Percentiles rank a stretch among this genome's conserved stretches.
These are phyloP conservation scores for Puccinellia tenuiflora DNA, from an alignment of 176 grass and related monocot species.

Conservation along the genomic window DNA sequence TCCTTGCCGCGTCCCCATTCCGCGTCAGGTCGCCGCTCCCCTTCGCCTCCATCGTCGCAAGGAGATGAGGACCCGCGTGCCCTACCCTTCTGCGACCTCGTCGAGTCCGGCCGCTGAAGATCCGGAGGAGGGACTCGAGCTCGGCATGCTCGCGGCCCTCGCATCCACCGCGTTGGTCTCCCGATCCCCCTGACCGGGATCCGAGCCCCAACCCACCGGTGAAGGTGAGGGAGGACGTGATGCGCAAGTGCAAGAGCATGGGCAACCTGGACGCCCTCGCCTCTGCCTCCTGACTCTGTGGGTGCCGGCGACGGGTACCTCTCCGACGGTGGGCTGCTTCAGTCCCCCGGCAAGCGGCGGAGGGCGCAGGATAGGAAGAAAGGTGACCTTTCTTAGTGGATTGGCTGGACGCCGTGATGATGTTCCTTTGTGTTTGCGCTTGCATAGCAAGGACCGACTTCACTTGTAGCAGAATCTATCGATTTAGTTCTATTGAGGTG, in stretches of 20 bases:
- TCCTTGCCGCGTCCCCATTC: no score
- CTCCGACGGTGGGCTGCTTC: conserved; percentile 49
- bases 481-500: neutral
- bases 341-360: conserved; percentile 33
- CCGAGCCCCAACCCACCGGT: conserved; percentile 28
- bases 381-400: conserved; percentile 26
- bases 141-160: no score
- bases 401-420: conserved; percentile 7
- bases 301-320: conserved; percentile 39
- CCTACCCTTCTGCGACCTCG: no score
- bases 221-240: conserved; percentile 50
- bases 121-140: no score
- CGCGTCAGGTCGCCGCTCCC: no score
- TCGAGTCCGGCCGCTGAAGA: no score
- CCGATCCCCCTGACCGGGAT: conserved; percentile 29
- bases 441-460: neutral
- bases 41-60: no score
- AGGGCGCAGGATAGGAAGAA: conserved; percentile 57
- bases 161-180: no score
- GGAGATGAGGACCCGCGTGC: no score
- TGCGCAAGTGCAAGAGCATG: conserved; percentile 71
- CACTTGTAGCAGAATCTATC: neutral
- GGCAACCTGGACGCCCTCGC: conserved; percentile 44
- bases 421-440: neutral
- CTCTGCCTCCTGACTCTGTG: conserved; percentile 10